phyloP scores from a whole-genome alignment of 208 protist genomes.

The Trichomonas vaginalis region DNA sequence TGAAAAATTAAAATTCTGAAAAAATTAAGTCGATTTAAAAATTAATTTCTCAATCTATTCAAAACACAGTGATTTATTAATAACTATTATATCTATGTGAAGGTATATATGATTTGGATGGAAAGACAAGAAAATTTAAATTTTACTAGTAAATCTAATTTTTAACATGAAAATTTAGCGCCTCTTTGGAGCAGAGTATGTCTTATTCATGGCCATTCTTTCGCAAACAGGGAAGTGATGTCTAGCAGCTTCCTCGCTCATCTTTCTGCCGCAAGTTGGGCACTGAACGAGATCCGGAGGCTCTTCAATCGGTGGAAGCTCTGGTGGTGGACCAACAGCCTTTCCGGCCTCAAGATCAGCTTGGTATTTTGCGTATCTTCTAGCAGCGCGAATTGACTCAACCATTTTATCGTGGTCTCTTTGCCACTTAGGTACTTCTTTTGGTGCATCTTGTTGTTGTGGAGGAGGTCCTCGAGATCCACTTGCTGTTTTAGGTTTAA shows the following conservation, averaged over 20 bases:
- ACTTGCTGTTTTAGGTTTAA: neutral
- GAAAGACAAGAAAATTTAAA: too few species aligned
- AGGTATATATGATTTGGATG: too few species aligned
- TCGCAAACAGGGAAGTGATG: neutral
- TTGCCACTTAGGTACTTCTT: neutral
- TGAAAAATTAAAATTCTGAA: too few species aligned
- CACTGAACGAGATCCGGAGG: neutral
- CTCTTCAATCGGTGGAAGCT: neutral
- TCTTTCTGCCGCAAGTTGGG: neutral
- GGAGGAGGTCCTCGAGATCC: neutral
- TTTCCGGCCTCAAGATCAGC: neutral
- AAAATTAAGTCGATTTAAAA: too few species aligned
- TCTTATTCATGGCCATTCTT: neutral
- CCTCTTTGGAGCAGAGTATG: neutral
- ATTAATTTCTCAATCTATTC: too few species aligned
- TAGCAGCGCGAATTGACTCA: neutral
- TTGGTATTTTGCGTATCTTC: neutral
- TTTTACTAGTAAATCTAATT: too few species aligned
- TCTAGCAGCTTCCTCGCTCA: neutral
- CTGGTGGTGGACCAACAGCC: neutral
- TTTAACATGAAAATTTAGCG: neutral
- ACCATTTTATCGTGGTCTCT: conserved; percentile 14
- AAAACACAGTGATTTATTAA: too few species aligned
- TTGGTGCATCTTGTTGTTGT: neutral
- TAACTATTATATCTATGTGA: too few species aligned